phyloP scores from a whole-genome alignment of 768 basidiomycete genomes.

The Amanita pallidorosea region DNA sequence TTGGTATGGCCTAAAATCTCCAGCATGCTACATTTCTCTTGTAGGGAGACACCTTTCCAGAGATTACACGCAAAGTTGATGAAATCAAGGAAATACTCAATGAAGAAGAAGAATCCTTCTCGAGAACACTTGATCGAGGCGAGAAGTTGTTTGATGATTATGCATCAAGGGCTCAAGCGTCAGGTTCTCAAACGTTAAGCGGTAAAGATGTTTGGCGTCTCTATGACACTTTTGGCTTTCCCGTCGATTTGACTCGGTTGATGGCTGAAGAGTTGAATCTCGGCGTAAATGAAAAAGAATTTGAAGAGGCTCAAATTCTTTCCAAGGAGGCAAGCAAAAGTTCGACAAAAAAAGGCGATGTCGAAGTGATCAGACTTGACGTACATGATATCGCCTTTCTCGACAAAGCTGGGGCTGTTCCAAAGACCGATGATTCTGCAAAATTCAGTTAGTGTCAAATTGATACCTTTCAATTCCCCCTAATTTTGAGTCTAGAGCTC shows the following conservation, averaged over 20 bases:
- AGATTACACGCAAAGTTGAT: constrained; percentile 70
- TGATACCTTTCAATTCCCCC: neutral
- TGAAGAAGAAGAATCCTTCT: constrained; percentile 97
- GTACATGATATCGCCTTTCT: constrained; percentile 88
- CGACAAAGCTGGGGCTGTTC: constrained; percentile 65
- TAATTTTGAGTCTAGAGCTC: constrained; percentile 35
- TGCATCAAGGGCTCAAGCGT: constrained; percentile 52
- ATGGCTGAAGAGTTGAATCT: constrained; percentile 95
- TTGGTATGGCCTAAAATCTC: neutral
- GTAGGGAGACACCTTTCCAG: constrained; percentile 85
- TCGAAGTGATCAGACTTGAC: constrained; percentile 78
- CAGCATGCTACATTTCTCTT: constrained; percentile 2
- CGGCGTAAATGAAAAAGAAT: constrained; percentile 76
- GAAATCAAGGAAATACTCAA: constrained; percentile 93
- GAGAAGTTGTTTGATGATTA: constrained; percentile 94
- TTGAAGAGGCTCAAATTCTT: constrained; percentile 77
- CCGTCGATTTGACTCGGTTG: constrained; percentile 87
- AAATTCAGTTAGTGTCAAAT: constrained; percentile 67
- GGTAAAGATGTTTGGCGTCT: constrained; percentile 96
- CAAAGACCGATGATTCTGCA: constrained; percentile 86
- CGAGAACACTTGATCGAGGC: constrained; percentile 92
- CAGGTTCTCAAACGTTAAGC: constrained; percentile 53
- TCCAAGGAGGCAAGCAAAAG: constrained; percentile 92
- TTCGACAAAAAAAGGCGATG: constrained; percentile 56
- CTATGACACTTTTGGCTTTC: constrained; percentile 98